Conservation (phyloP, 768 basidiomycete species). For the Psilocybe cubensis region DNA sequence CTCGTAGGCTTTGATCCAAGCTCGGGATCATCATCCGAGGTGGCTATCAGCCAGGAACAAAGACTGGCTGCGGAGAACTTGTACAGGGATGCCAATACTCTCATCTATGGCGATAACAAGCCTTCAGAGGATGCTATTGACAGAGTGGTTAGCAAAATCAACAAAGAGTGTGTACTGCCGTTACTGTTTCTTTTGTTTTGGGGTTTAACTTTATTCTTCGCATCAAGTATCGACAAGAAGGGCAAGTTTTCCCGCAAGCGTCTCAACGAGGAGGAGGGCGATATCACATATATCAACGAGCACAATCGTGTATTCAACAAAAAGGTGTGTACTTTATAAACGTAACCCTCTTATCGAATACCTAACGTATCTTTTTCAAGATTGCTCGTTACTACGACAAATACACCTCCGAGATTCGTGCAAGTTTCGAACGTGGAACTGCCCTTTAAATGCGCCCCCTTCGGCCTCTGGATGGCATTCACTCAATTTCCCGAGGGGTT, state of each 20-base stretch:
- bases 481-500: too few relatives aligned
- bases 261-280: constrained; percentile 90
- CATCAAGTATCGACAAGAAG: constrained; percentile 81
- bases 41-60: constrained; percentile 53
- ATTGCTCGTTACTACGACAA: constrained; percentile 97
- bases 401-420: constrained; percentile 94
- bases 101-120: constrained; percentile 94
- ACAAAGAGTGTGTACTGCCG: constrained; percentile 74
- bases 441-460: constrained; percentile 49
- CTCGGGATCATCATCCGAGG: constrained; percentile 38
- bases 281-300: constrained; percentile 99
- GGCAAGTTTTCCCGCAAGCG: constrained; percentile 88
- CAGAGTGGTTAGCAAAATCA: constrained; percentile 87
- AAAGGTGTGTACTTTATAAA: constrained; percentile 58
- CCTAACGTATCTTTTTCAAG: constrained; percentile 37
- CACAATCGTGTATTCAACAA: constrained; percentile 98
- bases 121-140: constrained; percentile 96
- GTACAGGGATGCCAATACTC: constrained; percentile 91
- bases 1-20: constrained; percentile 63
- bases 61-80: constrained; percentile 76
- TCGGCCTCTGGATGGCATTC: too few relatives aligned
- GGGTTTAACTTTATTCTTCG: not conserved
- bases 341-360: not conserved
- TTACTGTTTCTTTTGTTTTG: constrained; percentile 5
- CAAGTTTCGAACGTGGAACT: constrained; percentile 97